phyloP scores from a whole-genome alignment of 2,329 filamentous ascomycete genomes.

The Apiospora aurea region DNA sequence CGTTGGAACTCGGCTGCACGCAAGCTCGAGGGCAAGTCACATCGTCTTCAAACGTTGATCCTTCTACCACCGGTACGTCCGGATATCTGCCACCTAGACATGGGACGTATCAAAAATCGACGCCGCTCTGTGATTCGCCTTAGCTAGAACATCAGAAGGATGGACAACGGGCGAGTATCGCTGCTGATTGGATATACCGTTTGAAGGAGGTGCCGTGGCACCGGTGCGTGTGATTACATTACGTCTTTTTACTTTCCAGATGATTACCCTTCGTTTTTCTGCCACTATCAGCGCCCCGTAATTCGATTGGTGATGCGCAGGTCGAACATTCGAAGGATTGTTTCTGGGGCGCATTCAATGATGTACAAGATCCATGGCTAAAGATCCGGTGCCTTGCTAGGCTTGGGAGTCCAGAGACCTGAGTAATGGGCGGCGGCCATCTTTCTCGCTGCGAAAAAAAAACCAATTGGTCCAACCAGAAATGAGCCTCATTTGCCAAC shows the following conservation, averaged over 20 bases:
- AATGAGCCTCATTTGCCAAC: constrained; percentile 3
- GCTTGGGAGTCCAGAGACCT: background rate
- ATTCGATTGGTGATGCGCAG: background rate
- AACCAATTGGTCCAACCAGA: background rate
- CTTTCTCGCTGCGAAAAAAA: background rate
- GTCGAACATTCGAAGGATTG: background rate
- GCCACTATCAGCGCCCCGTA: background rate
- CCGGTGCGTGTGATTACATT: background rate
- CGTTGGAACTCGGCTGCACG: background rate
- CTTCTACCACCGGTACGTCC: background rate
- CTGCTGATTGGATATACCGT: background rate
- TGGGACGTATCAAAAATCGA: background rate
- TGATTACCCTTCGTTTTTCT: background rate
- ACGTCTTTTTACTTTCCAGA: background rate
- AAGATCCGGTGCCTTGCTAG: background rate
- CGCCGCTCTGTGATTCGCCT: background rate
- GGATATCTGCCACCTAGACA: background rate
- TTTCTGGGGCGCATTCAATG: background rate
- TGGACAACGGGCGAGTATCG: background rate
- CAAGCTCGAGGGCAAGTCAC: background rate
- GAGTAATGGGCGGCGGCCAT: background rate
- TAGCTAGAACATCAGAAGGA: constrained; percentile 1
- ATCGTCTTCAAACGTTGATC: background rate
- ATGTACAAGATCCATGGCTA: background rate
- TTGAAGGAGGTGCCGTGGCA: background rate